Conservation (phyloP, 2,329 filamentous ascomycete genomes). For the Fonsecaea nubica region DNA sequence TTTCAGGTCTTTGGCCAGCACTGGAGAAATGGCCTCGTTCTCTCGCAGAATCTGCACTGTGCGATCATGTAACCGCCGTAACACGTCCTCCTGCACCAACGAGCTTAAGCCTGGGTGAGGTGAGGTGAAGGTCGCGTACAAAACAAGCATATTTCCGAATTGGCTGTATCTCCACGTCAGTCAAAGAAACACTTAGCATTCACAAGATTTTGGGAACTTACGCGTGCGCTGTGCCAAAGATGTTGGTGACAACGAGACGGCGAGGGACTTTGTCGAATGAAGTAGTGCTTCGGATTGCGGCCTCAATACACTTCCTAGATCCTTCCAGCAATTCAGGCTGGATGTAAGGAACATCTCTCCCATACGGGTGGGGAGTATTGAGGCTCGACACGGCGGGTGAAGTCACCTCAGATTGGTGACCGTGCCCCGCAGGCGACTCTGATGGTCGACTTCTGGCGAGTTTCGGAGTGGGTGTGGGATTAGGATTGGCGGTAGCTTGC, state of each 20-base stretch:
- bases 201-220: slow-evolving; percentile 60
- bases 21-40: slow-evolving; percentile 74
- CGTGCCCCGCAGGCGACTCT: slow-evolving; percentile 45
- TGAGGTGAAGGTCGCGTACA: slow-evolving; percentile 79
- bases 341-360: slow-evolving; percentile 44
- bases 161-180: slow-evolving; percentile 65
- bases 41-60: slow-evolving; percentile 79
- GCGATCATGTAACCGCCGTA: slow-evolving; percentile 69
- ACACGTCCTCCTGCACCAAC: slow-evolving; percentile 62
- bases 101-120: slow-evolving; percentile 58
- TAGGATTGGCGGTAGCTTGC: slow-evolving; percentile 14
- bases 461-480: slow-evolving; percentile 3
- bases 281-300: slow-evolving; percentile 81
- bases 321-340: slow-evolving; percentile 46
- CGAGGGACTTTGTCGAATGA: slow-evolving; percentile 73
- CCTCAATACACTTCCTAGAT: slow-evolving; percentile 71
- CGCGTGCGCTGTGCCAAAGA: slow-evolving; percentile 95
- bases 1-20: slow-evolving; percentile 73
- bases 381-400: slow-evolving; percentile 47
- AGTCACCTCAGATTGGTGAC: slow-evolving; percentile 45
- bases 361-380: slow-evolving; percentile 44
- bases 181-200: slow-evolving; percentile 16
- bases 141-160: slow-evolving; percentile 95
- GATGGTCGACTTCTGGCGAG: slow-evolving; percentile 28
- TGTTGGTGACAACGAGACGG: slow-evolving; percentile 87